A percentile compares a stretch with the other conserved stretches of the same genome.
phyloP scores from a whole-genome alignment of 225 moss, liverwort and hornwort species.

The Straminergon stramineum region DNA sequence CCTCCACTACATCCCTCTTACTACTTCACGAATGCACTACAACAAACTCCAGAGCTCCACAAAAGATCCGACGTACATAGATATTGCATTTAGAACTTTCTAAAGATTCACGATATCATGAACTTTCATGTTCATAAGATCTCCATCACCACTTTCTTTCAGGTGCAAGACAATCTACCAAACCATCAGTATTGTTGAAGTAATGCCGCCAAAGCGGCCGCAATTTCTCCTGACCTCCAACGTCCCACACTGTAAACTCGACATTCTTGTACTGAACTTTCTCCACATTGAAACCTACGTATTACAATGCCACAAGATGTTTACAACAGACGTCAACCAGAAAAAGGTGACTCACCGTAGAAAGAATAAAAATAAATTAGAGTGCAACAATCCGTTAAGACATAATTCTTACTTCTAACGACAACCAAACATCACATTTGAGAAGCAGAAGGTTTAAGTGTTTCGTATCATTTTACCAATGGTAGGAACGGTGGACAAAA shows the following conservation, averaged over 20 bases:
- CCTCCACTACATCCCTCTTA: not conserved
- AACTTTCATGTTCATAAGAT: not conserved
- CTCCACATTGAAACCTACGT: slow-evolving; percentile 77
- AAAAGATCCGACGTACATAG: not conserved
- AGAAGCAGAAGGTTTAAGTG: not conserved
- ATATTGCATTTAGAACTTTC: not conserved
- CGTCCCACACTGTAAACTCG: slow-evolving; percentile 95
- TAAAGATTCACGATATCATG: not conserved
- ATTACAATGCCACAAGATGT: not conserved
- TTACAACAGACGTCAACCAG: not conserved
- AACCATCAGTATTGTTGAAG: slow-evolving; percentile 87
- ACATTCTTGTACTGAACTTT: slow-evolving; percentile 96
- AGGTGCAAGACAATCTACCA: slow-evolving; percentile 33
- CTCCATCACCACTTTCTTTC: not conserved
- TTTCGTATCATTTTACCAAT: slow-evolving; percentile 31
- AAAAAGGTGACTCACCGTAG: not conserved
- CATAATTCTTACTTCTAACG: not conserved
- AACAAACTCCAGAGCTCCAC: not conserved
- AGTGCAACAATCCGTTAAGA: not conserved
- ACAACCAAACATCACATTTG: not conserved
- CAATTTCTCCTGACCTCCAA: slow-evolving; percentile 87
- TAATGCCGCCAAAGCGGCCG: slow-evolving; percentile 86
- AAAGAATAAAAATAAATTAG: not conserved
- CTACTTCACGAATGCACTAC: not conserved
- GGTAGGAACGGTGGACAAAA: slow-evolving; percentile 78